Conservation (phyloP, 83 land plant genomes). For the Diphasiastrum complanatum region DNA sequence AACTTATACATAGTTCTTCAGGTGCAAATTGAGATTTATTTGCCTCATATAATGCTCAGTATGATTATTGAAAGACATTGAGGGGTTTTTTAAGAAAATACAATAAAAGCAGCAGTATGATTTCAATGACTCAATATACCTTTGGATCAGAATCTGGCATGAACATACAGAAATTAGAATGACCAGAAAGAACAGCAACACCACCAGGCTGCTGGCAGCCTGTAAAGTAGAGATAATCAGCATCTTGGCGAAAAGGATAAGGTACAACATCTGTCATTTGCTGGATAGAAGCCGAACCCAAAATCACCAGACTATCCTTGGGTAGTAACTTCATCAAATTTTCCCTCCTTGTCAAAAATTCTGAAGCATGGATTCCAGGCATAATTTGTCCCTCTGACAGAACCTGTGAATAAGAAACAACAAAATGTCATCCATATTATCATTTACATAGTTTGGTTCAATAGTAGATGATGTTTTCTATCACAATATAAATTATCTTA, state of each 20-base stretch:
- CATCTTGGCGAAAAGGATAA: slow-evolving; percentile 84
- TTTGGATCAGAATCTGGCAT: slow-evolving; percentile 73
- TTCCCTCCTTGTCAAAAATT: slow-evolving; percentile 59
- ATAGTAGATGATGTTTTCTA: too few relatives aligned
- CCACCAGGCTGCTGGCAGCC: slow-evolving; percentile 94
- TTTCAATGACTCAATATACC: slow-evolving; percentile 29
- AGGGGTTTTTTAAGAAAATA: not conserved
- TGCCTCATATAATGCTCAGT: too few relatives aligned
- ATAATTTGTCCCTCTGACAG: slow-evolving; percentile 63
- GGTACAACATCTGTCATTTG: slow-evolving; percentile 97
- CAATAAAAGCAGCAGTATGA: slow-evolving; percentile 1
- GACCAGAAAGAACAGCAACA: slow-evolving; percentile 60
- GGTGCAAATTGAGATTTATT: too few relatives aligned
- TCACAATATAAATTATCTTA: too few relatives aligned
- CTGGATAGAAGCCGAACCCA: slow-evolving; percentile 72
- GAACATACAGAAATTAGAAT: slow-evolving; percentile 82
- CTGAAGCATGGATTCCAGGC: slow-evolving; percentile 50
- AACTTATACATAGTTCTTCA: too few relatives aligned
- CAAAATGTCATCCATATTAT: not conserved
- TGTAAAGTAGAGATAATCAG: slow-evolving; percentile 76
- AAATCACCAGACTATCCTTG: slow-evolving; percentile 59
- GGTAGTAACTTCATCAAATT: slow-evolving; percentile 62
- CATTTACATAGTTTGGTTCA: too few relatives aligned
- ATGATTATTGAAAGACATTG: too few relatives aligned
- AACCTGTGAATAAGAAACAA: slow-evolving; percentile 38